Percentiles rank a stretch among this genome's conserved stretches.
Evolutionary conservation across 1,139 yeast species (phyloP).

Genomic region (Lodderomyces orthopsilosis): DNA sequence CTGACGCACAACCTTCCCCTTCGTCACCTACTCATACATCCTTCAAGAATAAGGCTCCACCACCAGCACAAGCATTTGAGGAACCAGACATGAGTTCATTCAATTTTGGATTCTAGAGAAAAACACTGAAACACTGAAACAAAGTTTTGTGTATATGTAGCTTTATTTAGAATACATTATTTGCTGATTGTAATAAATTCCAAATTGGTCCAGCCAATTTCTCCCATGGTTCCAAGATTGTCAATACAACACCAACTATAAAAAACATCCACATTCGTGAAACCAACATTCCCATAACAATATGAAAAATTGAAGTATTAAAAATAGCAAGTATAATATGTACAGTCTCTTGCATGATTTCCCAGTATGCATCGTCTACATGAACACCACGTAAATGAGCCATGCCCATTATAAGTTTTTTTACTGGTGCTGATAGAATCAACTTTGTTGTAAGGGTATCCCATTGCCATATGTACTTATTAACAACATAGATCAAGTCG

Average conservation of each 20-base stretch:
- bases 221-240: conserved; percentile 16
- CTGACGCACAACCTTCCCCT: background rate
- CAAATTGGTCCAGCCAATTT: conserved; percentile 12
- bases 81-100: conserved; percentile 85
- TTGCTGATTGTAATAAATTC: conserved; percentile 10
- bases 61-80: conserved; percentile 53
- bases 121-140: background rate
- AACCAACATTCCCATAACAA: conserved; percentile 18
- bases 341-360: conserved; percentile 13
- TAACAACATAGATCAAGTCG: conserved; percentile 20
- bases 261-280: conserved; percentile 21
- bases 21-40: background rate
- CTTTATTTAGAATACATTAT: conserved; percentile 8
- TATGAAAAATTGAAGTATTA: conserved; percentile 17
- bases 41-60: conserved; percentile 28
- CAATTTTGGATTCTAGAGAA: conserved; percentile 50
- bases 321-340: conserved; percentile 18
- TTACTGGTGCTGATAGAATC: background rate
- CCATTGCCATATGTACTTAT: conserved; percentile 15
- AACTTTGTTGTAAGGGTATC: conserved; percentile 11
- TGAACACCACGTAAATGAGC: background rate
- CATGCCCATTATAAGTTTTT: background rate
- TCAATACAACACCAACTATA: conserved; percentile 14
- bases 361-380: conserved; percentile 5
- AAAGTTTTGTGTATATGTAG: background rate